Evolutionary conservation across 1,139 yeast species (phyloP).

Genomic region (Geotrichum bryndzae): DNA sequence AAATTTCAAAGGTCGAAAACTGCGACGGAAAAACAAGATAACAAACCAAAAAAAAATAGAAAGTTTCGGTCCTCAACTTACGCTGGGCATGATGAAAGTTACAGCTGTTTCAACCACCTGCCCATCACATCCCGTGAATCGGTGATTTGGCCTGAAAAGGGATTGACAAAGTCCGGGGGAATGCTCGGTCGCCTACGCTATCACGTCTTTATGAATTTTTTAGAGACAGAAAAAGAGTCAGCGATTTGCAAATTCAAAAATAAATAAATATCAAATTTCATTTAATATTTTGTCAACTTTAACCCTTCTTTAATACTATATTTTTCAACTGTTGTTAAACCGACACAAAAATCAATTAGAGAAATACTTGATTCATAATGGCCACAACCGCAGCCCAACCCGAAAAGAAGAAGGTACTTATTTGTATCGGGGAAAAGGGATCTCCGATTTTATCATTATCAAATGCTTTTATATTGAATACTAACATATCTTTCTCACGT

Average conservation of each 20-base stretch:
- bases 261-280: background rate
- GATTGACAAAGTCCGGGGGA: background rate
- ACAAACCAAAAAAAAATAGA: background rate
- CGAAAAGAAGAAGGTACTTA: conserved; percentile 18
- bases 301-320: background rate
- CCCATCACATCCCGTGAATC: background rate
- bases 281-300: no score
- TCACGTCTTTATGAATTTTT: background rate
- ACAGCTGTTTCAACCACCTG: background rate
- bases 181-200: background rate
- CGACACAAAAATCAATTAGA: background rate
- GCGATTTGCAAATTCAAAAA: no score
- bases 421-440: background rate
- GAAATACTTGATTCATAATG: background rate
- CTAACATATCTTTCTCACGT: background rate
- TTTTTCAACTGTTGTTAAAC: background rate
- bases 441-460: background rate
- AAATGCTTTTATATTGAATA: background rate
- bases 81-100: background rate
- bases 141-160: background rate
- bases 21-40: background rate
- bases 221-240: background rate
- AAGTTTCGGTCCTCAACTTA: background rate
- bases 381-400: conserved; percentile 12
- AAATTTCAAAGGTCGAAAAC: background rate